Conservation (phyloP, 116 monocot genomes). For the Zostera marina region DNA sequence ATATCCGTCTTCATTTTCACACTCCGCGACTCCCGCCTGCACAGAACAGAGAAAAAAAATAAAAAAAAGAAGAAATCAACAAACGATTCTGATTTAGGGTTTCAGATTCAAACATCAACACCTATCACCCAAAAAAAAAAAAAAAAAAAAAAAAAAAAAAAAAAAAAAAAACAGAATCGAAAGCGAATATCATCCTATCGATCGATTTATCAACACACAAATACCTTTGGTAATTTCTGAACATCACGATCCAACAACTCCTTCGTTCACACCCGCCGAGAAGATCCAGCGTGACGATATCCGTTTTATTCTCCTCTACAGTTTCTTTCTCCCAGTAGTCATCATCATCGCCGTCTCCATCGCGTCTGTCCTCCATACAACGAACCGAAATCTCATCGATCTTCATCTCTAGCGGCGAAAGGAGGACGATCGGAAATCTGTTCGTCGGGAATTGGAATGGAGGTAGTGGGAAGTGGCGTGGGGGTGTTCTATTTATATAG, state of each 20-base stretch:
- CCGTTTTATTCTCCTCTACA: constrained; percentile 8
- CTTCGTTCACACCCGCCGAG: constrained; percentile 24
- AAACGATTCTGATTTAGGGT: no score
- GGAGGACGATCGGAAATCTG: not conserved
- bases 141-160: not conserved
- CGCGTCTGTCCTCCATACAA: constrained; percentile 8
- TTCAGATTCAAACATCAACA: no score
- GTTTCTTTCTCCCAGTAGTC: constrained; percentile 1
- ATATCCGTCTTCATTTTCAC: no score
- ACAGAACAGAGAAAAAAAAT: no score
- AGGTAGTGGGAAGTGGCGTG: no score
- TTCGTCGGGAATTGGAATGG: no score
- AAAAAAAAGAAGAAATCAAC: no score
- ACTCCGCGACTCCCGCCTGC: no score
- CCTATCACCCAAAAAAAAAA: no score
- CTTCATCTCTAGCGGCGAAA: constrained; percentile 16
- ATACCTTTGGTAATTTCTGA: constrained; percentile 16
- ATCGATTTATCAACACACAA: constrained; percentile 26
- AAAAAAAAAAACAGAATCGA: not conserved
- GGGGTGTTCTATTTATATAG: no score
- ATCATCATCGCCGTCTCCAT: not conserved
- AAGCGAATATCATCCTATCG: constrained; percentile 7
- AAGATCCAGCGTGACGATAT: constrained; percentile 35
- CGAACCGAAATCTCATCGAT: constrained; percentile 27
- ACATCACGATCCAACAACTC: constrained; percentile 31